Evolutionary conservation across 768 basidiomycete genomes (phyloP).

Genomic region (Leccinum broughii): DNA sequence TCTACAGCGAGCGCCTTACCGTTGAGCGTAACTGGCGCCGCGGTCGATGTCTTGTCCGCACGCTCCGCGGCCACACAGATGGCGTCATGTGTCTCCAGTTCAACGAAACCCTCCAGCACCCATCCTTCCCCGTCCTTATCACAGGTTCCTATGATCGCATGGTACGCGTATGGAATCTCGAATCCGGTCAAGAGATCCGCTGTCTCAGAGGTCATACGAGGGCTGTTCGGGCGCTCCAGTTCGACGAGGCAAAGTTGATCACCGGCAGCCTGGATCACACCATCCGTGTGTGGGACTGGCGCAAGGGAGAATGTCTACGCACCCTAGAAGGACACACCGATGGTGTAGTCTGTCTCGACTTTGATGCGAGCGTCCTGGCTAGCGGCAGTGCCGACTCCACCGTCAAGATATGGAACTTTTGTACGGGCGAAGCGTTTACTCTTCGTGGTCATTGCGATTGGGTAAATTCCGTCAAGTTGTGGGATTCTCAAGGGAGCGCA

Average conservation of each 20-base stretch:
- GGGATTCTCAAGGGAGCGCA: constrained; percentile 55
- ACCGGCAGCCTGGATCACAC: constrained; percentile 97
- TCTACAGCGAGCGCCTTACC: constrained; percentile 95
- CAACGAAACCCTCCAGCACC: constrained; percentile 78
- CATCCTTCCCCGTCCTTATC: constrained; percentile 90
- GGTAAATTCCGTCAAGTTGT: constrained; percentile 94
- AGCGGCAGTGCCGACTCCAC: constrained; percentile 95
- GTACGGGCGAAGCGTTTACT: constrained; percentile 88
- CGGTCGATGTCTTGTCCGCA: constrained; percentile 82
- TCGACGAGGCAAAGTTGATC: constrained; percentile 92
- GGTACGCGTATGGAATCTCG: constrained; percentile 94
- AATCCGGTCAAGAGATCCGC: constrained; percentile 81
- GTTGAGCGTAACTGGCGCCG: constrained; percentile 98
- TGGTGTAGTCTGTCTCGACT: constrained; percentile 88
- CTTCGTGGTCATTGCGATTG: constrained; percentile 92
- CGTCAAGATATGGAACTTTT: constrained; percentile 93
- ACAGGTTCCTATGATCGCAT: constrained; percentile 98
- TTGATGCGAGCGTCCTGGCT: constrained; percentile 88
- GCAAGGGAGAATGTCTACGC: constrained; percentile 82
- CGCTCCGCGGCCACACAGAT: constrained; percentile 90
- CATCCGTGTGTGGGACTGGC: constrained; percentile 96
- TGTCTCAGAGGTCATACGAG: constrained; percentile 88
- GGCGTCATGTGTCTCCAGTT: constrained; percentile 98
- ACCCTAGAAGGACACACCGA: constrained; percentile 89
- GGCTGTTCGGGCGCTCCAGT: constrained; percentile 90